Percentiles rank a stretch among this genome's conserved stretches.
phyloP scores from a whole-genome alignment of 768 basidiomycete species.

The Coprinopsis cinerea region DNA sequence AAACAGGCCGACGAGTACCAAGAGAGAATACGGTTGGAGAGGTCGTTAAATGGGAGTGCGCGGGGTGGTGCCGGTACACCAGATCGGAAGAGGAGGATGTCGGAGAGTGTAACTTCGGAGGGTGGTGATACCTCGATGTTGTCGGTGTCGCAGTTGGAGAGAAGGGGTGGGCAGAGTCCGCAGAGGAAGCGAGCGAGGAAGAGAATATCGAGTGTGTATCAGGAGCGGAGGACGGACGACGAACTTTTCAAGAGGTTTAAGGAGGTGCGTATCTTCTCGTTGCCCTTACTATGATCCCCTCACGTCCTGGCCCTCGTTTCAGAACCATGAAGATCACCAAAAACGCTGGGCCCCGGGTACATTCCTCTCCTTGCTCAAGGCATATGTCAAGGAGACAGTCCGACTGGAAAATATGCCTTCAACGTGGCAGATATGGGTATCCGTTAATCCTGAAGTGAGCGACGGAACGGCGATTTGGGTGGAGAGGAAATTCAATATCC shows the following conservation, averaged over 20 bases:
- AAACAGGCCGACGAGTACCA: conserved; percentile 56
- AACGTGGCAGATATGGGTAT: conserved; percentile 69
- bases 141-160: too few relatives aligned
- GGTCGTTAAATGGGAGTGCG: conserved; percentile 4
- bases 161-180: conserved; percentile 18
- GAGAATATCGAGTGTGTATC: conserved; percentile 40
- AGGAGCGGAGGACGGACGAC: conserved; percentile 54
- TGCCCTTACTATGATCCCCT: conserved; percentile 11
- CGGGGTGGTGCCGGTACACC: conserved; percentile 3
- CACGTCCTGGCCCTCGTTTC: conserved; percentile 13
- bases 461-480: conserved; percentile 80
- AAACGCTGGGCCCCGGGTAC: conserved; percentile 72
- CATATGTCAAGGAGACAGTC: conserved; percentile 29
- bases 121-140: too few relatives aligned
- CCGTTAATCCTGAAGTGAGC: conserved; percentile 62
- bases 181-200: conserved; percentile 36
- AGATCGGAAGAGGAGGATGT: conserved; percentile 32
- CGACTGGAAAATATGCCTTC: conserved; percentile 24
- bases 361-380: conserved; percentile 47
- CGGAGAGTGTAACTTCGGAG: too few relatives aligned
- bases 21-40: conserved; percentile 33
- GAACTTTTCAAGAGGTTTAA: conserved; percentile 59
- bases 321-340: conserved; percentile 72
- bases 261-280: conserved; percentile 45
- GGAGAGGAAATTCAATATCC: conserved; percentile 69